Conservation (phyloP, 768 basidiomycete genomes). For the Panaeolus papilionaceus region DNA sequence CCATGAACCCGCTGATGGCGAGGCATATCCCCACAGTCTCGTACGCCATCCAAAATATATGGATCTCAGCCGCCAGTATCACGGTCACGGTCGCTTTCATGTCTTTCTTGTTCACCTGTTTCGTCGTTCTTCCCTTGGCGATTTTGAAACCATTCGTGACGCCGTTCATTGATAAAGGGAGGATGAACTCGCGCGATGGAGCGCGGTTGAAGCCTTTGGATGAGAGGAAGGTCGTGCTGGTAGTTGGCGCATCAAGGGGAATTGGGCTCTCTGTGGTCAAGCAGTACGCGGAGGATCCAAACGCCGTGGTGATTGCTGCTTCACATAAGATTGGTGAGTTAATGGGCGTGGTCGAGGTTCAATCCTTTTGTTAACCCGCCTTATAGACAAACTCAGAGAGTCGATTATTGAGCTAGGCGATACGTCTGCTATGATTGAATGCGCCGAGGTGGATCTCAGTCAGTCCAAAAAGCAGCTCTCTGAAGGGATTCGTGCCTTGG, state of each 20-base stretch:
- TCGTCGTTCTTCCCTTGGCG: background rate
- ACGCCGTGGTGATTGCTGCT: slow-evolving; percentile 35
- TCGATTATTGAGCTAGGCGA: background rate
- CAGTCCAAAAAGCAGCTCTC: slow-evolving; percentile 27
- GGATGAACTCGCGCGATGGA: background rate
- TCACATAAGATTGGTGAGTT: slow-evolving; percentile 16
- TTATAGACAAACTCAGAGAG: background rate
- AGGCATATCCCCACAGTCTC: background rate
- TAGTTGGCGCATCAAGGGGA: slow-evolving; percentile 36
- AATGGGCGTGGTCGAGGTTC: no score
- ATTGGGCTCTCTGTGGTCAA: slow-evolving; percentile 36
- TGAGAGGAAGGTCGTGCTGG: slow-evolving; percentile 33
- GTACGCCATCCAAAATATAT: background rate
- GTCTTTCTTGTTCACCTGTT: background rate
- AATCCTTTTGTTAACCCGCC: no score
- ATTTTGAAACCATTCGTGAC: background rate
- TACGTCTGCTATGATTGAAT: slow-evolving; percentile 27
- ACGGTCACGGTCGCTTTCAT: background rate
- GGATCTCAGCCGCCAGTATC: background rate
- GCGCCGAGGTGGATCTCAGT: slow-evolving; percentile 32
- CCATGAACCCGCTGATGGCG: background rate
- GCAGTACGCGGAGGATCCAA: slow-evolving; percentile 32
- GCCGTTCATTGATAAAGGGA: background rate
- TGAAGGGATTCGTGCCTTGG: slow-evolving; percentile 27
- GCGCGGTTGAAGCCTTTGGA: background rate